phyloP scores from a whole-genome alignment of 768 basidiomycete species.

The Tricholoma hemisulphureum region DNA sequence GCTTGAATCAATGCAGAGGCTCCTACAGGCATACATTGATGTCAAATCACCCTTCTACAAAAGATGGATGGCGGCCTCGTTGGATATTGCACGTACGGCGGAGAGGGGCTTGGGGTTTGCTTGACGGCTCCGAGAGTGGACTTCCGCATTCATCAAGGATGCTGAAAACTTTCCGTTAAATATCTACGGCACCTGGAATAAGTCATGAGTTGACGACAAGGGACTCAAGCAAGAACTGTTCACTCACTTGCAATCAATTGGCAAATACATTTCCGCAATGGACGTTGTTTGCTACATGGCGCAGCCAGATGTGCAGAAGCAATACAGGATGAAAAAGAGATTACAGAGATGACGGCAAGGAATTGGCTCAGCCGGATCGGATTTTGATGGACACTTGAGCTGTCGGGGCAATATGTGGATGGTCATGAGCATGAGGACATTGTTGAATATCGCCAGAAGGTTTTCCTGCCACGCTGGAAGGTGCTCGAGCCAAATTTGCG shows the following conservation, averaged over 20 bases:
- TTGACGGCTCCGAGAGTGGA: too few species aligned
- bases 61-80: too few species aligned
- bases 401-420: too few species aligned
- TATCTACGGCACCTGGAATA: too few species aligned
- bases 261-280: constrained; percentile 10
- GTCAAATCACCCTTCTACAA: background rate
- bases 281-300: constrained; percentile 10
- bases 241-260: constrained; percentile 7
- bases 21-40: constrained; percentile 4
- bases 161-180: too few species aligned
- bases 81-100: constrained; percentile 2
- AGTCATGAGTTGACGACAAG: constrained; percentile 3
- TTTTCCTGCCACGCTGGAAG: constrained; percentile 20
- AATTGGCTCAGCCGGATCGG: constrained; percentile 32
- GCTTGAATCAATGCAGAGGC: constrained; percentile 3
- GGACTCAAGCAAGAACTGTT: constrained; percentile 4
- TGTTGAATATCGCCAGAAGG: constrained; percentile 25
- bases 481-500: constrained; percentile 10
- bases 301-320: background rate
- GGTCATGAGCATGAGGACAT: too few species aligned
- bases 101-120: too few species aligned
- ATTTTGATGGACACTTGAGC: constrained; percentile 24
- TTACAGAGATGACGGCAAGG: too few species aligned
- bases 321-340: constrained; percentile 16
- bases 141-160: too few species aligned